Percentiles rank a stretch among this genome's conserved stretches.
Conservation (phyloP, 805 yeast species). For the Starmerella bombi region DNA sequence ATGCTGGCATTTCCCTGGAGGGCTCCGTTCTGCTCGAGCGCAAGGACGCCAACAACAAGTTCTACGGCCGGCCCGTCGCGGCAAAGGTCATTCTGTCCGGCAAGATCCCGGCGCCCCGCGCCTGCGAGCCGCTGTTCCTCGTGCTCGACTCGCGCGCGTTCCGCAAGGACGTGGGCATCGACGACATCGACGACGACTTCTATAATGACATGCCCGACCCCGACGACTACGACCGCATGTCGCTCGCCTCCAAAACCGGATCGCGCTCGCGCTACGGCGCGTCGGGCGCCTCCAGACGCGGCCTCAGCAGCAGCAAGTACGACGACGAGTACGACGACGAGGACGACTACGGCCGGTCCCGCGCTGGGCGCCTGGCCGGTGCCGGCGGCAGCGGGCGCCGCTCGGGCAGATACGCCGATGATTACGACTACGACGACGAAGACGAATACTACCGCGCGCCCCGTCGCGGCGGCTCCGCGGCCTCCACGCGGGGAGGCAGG, state of each 20-base stretch:
- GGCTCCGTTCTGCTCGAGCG: constrained; percentile 95
- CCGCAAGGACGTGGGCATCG: constrained; percentile 34
- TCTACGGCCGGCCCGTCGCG: constrained; percentile 77
- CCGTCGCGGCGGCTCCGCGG: not conserved
- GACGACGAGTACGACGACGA: constrained; percentile 21
- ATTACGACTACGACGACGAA: constrained; percentile 18
- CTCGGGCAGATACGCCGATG: constrained; percentile 19
- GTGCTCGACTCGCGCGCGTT: constrained; percentile 79
- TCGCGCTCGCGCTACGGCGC: constrained; percentile 5
- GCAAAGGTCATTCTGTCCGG: constrained; percentile 80
- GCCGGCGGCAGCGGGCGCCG: constrained; percentile 1
- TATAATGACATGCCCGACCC: constrained; percentile 62
- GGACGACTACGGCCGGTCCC: constrained; percentile 5
- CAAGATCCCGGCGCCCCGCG: constrained; percentile 83
- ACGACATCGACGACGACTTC: constrained; percentile 48
- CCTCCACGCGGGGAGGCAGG: constrained; percentile 6
- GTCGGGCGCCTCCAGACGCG: too few species aligned
- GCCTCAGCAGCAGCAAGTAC: constrained; percentile 13
- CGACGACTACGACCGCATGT: constrained; percentile 16
- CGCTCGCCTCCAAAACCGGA: constrained; percentile 1
- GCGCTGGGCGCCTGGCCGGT: not conserved
- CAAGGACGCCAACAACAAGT: constrained; percentile 91
- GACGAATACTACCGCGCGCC: constrained; percentile 8
- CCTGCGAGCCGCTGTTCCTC: constrained; percentile 73
- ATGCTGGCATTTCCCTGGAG: constrained; percentile 94